Evolutionary conservation across 768 basidiomycete genomes (phyloP), one percentile per base, ranked within the genome.

Genomic region (Kwoniella botswanensis): DNA sequence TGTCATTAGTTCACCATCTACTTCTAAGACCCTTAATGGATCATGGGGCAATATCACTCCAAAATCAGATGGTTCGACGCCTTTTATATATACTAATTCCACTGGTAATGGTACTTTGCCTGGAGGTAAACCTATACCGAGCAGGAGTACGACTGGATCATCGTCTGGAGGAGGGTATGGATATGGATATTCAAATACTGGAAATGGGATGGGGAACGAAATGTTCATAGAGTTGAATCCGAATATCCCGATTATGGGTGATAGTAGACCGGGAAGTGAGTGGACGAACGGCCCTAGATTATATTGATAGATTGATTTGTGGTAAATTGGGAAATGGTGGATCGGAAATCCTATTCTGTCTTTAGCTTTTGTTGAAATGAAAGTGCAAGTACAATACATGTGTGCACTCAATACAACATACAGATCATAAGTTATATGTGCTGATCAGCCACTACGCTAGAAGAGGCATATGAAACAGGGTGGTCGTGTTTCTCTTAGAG

Each of bases 171-270:
- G 55, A 7, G 52, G 41, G 10, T 54, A 55, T 17, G 54, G 63
- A 22, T 24, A 44, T 46, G 46, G 43, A 56, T 18, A 65, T 50
- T 41, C 18, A 43, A 10, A 35, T 35, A 9, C 1, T 35, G 35
- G 35, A 6, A 4, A 35, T 35, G 35, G 35, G 7, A 35, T 35
- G 35, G 56, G 65, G 26, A 35, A 22, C 43, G 7, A 76, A 46
- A 55, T 76, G 55, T 75, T 77, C 41, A 77, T 79, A 24, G 78
- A 77, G 65, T 62, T 79, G 15, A 68, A 73, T 55, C 74, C 76
- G n/a, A 70, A 77, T 59, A 79, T 76, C 63, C 78, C 78, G 1
- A 72, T 79, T 29, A 75, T 74, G 15, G 59, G 59, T 11, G 56
- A 67, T 26, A 67, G 65, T 62, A 43, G 71, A 53, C 69, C 70